A percentile compares a stretch with the other conserved stretches of the same genome.
Conservation (phyloP, 352 stramenopile genomes). For the Blastocystis sp. region DNA sequence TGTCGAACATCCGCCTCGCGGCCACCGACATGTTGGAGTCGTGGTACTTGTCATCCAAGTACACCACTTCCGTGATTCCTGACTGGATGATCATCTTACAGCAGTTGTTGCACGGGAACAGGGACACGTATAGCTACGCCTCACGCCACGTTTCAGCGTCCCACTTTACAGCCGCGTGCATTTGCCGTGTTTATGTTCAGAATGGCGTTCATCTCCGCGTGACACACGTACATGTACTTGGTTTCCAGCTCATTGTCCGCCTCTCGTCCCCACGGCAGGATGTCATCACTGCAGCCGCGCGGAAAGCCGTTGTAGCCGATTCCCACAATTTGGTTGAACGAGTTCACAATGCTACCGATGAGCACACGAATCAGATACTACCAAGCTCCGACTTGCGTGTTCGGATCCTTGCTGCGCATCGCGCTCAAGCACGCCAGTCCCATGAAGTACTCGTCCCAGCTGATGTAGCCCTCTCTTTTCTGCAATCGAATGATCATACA, state of each 20-base stretch:
- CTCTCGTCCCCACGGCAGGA: constrained; percentile 89
- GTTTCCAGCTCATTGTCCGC: constrained; percentile 86
- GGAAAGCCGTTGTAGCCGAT: constrained; percentile 99
- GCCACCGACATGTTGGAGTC: constrained; percentile 85
- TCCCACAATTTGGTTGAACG: constrained; percentile 92
- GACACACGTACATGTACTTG: constrained; percentile 95
- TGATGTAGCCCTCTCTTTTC: constrained; percentile 88
- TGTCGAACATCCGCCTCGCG: constrained; percentile 85
- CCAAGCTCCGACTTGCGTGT: constrained; percentile 94
- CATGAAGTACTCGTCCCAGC: constrained; percentile 99
- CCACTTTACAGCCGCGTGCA: constrained; percentile 87
- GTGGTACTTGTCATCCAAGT: constrained; percentile 93
- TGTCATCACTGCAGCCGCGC: constrained; percentile 90
- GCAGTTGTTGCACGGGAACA: constrained; percentile 98
- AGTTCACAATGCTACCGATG: constrained; percentile 87
- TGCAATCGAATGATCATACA: not conserved
- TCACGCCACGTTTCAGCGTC: not conserved
- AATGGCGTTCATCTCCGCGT: constrained; percentile 98
- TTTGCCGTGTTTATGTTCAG: constrained; percentile 95
- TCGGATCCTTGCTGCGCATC: constrained; percentile 97
- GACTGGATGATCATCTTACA: constrained; percentile 98
- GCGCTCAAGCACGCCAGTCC: constrained; percentile 96
- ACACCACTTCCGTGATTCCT: constrained; percentile 92
- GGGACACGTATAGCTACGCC: constrained; percentile 90
- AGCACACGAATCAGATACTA: not conserved